Evolutionary conservation across 345 rosid genomes (phyloP).

Genomic region (Sisymbrium irio): DNA sequence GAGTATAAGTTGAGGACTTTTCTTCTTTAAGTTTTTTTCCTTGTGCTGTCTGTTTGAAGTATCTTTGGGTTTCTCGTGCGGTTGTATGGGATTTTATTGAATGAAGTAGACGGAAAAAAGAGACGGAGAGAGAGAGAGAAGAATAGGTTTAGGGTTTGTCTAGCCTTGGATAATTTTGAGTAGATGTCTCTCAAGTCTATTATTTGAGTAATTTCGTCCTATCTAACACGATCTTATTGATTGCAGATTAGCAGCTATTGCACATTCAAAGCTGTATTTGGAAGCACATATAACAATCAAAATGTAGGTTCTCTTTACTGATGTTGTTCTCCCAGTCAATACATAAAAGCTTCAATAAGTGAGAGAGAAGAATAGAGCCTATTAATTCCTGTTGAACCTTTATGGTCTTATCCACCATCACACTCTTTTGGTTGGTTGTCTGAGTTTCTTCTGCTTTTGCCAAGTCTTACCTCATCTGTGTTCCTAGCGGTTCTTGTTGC

Average conservation of each 20-base stretch:
- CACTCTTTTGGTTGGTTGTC: not conserved
- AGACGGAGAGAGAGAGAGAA: not conserved
- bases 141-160: not conserved
- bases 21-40: not conserved
- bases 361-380: not conserved
- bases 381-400: not conserved
- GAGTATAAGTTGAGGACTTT: conserved; percentile 9
- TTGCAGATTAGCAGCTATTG: conserved; percentile 24
- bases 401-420: not conserved
- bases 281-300: conserved; percentile 6
- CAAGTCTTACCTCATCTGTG: not conserved
- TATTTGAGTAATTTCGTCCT: not conserved
- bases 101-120: not conserved
- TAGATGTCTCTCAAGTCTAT: not conserved
- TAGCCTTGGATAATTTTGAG: conserved; percentile 5
- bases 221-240: conserved; percentile 3
- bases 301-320: conserved; percentile 22
- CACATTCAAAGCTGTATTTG: not conserved
- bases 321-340: not conserved
- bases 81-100: not conserved
- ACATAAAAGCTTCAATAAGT: not conserved
- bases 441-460: not conserved
- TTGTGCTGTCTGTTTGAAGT: not conserved
- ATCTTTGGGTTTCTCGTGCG: no score
- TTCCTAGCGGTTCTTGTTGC: not conserved